A percentile compares a stretch with the other conserved stretches of the same genome.
phyloP scores from a whole-genome alignment of 2,329 filamentous ascomycete genomes.

The Cryphonectria radicalis region DNA sequence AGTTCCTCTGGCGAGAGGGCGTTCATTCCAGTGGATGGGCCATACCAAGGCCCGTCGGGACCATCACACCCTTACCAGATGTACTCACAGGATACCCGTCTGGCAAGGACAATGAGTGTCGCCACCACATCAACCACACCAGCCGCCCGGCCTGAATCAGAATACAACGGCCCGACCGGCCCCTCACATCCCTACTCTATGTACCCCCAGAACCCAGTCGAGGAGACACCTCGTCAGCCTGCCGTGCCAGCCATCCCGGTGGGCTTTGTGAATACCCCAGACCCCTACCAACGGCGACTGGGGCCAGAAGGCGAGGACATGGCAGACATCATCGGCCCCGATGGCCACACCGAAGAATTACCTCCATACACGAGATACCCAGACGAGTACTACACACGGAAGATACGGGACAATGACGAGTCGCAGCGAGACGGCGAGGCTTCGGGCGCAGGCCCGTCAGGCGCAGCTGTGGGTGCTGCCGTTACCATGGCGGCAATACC shows the following conservation, averaged over 20 bases:
- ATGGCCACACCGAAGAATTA: conserved; percentile 88
- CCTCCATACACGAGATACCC: conserved; percentile 92
- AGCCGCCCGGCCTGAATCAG: conserved; percentile 39
- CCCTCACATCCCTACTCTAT: conserved; percentile 86
- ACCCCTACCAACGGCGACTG: conserved; percentile 71
- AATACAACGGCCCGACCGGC: conserved; percentile 63
- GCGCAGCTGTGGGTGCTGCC: conserved; percentile 6
- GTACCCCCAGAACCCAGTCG: conserved; percentile 79
- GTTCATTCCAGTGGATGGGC: conserved; percentile 57
- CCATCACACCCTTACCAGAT: conserved; percentile 85
- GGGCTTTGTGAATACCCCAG: conserved; percentile 72
- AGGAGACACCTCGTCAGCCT: conserved; percentile 51
- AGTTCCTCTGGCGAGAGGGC: conserved; percentile 44
- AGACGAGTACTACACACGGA: conserved; percentile 69
- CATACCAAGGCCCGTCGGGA: conserved; percentile 70
- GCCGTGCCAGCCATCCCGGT: conserved; percentile 59
- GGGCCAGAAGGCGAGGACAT: conserved; percentile 83
- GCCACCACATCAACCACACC: conserved; percentile 53
- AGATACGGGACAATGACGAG: conserved; percentile 43
- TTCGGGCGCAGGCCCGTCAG: conserved; percentile 14
- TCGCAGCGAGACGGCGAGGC: conserved; percentile 24
- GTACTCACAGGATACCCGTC: conserved; percentile 78
- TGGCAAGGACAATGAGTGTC: conserved; percentile 72
- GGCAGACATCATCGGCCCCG: conserved; percentile 84
- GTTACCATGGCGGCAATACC: conserved; percentile 28